A percentile compares a stretch with the other conserved stretches of the same genome.
Conservation (phyloP, 805 yeast genomes). For the Hanseniaspora opuntiae region DNA sequence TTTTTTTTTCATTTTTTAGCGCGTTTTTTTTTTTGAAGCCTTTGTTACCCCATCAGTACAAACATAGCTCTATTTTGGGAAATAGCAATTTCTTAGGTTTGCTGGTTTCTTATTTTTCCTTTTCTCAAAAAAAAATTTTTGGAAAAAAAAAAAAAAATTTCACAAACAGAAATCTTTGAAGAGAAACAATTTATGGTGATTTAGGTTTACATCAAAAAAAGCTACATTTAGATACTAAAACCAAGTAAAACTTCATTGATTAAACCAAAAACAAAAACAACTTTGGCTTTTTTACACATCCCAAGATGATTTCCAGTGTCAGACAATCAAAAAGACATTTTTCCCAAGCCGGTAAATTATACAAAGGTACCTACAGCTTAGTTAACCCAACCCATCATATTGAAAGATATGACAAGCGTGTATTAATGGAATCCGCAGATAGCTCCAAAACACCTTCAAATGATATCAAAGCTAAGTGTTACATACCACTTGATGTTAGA, state of each 20-base stretch:
- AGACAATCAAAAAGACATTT: conserved; percentile 3
- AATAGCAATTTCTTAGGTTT: too few relatives aligned
- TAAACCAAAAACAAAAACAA: neutral
- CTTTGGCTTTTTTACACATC: neutral
- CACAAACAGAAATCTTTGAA: too few relatives aligned
- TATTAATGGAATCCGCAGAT: conserved; percentile 61
- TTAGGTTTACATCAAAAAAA: too few relatives aligned
- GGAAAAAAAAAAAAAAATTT: too few relatives aligned
- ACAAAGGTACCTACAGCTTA: conserved; percentile 49
- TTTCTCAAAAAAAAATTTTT: too few relatives aligned
- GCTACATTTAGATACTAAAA: too few relatives aligned
- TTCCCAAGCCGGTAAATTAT: neutral
- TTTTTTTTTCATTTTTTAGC: neutral
- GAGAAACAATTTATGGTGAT: too few relatives aligned
- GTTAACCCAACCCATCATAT: conserved; percentile 88
- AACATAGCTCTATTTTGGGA: too few relatives aligned
- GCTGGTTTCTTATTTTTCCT: too few relatives aligned
- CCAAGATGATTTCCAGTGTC: neutral
- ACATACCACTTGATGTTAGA: conserved; percentile 56
- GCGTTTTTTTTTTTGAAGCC: neutral
- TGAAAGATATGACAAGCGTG: conserved; percentile 59
- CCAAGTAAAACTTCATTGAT: too few relatives aligned
- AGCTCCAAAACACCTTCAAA: conserved; percentile 51
- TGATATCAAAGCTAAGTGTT: conserved; percentile 70
- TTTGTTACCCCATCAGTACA: too few relatives aligned